Conservation (phyloP, 495 filamentous ascomycete genomes). For the Trichoderma asperelloides region DNA sequence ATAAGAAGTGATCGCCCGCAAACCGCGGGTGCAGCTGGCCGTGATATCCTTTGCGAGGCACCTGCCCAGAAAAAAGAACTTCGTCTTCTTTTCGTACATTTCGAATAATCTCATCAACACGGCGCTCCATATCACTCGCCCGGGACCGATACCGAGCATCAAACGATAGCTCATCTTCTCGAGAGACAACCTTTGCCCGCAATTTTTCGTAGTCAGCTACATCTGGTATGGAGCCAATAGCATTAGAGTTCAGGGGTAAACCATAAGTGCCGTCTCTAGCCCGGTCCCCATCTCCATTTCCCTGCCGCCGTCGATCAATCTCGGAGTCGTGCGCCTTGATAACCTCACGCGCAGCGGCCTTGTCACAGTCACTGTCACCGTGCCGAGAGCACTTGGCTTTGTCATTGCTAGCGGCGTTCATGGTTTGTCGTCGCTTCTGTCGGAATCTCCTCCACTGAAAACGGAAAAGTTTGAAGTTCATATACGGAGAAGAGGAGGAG, state of each 20-base stretch:
- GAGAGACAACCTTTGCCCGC: not conserved
- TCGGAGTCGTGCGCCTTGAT: conserved; percentile 5
- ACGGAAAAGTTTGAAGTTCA: not conserved
- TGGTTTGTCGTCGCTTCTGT: not conserved
- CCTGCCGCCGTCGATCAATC: not conserved
- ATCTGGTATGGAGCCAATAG: not conserved
- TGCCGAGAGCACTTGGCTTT: too few species aligned
- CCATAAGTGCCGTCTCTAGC: not conserved
- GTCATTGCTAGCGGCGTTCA: too few species aligned
- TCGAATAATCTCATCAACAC: conserved; percentile 27
- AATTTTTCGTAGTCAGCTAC: not conserved
- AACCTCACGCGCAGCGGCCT: not conserved
- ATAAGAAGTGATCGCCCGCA: conserved; percentile 38
- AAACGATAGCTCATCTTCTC: conserved; percentile 19
- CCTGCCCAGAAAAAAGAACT: conserved; percentile 16
- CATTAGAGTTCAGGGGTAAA: not conserved
- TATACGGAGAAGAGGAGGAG: not conserved
- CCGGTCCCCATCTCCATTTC: not conserved
- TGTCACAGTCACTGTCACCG: not conserved
- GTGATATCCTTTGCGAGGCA: conserved; percentile 16
- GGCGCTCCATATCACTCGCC: conserved; percentile 14
- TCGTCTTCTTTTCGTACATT: conserved; percentile 25
- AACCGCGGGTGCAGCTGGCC: conserved; percentile 25
- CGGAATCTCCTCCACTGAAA: not conserved
- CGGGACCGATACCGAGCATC: conserved; percentile 15